Percentiles rank a stretch among this genome's conserved stretches.
Conservation (phyloP, 257 asterid species). For the Solanum neorickii region DNA sequence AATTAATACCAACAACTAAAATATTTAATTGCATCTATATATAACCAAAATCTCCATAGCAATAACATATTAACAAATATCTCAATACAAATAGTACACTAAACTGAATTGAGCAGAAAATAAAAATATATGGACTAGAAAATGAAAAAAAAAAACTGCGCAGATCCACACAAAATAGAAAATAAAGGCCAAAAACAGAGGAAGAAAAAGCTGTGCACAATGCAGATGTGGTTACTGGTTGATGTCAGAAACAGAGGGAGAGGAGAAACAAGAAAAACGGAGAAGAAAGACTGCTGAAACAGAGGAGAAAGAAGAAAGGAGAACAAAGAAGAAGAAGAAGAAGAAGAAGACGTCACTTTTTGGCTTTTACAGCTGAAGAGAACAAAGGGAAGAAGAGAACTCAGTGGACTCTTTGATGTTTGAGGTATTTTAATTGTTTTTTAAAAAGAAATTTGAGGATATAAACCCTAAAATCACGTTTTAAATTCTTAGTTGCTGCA, state of each 20-base stretch:
- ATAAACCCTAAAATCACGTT: neutral
- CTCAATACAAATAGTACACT: neutral
- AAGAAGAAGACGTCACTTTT: neutral
- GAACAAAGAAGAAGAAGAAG: neutral
- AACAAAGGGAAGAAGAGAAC: neutral
- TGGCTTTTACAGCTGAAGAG: neutral
- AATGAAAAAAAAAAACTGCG: neutral
- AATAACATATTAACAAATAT: neutral
- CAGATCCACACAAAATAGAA: neutral
- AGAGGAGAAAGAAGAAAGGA: neutral
- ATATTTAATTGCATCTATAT: neutral
- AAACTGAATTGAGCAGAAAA: neutral
- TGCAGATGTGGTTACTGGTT: neutral
- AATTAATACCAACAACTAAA: neutral
- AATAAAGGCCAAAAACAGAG: neutral
- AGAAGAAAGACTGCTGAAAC: neutral
- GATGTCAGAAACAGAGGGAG: neutral
- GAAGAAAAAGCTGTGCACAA: neutral
- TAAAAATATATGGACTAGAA: neutral
- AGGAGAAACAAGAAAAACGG: neutral
- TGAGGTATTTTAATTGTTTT: neutral
- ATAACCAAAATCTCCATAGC: neutral
- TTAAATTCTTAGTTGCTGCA: neutral
- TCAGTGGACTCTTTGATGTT: neutral
- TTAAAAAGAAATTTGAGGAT: neutral